These are phyloP conservation scores for Silene vulgaris DNA, from an alignment of 179 eudicot genomes.

Conservation along the genomic window DNA sequence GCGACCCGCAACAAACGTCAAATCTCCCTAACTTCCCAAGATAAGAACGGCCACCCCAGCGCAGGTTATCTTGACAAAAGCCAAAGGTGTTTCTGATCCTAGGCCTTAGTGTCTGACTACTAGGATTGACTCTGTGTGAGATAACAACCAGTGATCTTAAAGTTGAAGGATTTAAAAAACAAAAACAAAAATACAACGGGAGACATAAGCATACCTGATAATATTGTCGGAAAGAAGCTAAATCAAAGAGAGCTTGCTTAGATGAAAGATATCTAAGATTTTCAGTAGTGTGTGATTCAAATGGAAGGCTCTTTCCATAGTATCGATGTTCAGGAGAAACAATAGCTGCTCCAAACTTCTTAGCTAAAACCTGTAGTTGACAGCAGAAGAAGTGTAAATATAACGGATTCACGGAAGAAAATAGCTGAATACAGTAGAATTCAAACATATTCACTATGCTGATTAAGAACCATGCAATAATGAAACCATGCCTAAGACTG, in stretches of 20 bases:
- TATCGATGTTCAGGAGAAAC: slow-evolving; percentile 95
- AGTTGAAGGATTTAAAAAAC: no score
- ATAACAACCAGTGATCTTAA: neutral
- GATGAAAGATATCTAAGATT: slow-evolving; percentile 84
- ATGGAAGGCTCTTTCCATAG: slow-evolving; percentile 90
- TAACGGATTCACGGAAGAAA: neutral
- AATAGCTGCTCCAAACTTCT: slow-evolving; percentile 94
- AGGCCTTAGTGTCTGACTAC: neutral
- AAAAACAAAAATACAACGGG: neutral
- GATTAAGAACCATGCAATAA: neutral
- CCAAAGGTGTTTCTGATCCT: neutral
- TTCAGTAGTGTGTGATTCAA: slow-evolving; percentile 55
- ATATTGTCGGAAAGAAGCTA: slow-evolving; percentile 81
- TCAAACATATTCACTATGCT: neutral
- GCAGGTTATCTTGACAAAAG: no score
- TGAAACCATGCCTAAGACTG: neutral
- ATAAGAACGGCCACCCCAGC: neutral
- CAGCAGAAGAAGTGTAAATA: neutral
- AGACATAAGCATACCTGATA: slow-evolving; percentile 55
- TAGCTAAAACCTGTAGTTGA: slow-evolving; percentile 65
- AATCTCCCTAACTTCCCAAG: neutral
- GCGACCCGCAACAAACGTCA: neutral
- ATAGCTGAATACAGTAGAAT: neutral
- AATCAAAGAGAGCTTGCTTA: slow-evolving; percentile 90
- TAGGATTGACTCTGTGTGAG: neutral